Evolutionary conservation across 2,329 filamentous ascomycete species (phyloP).

Genomic region (Neocucurbitaria cava): DNA sequence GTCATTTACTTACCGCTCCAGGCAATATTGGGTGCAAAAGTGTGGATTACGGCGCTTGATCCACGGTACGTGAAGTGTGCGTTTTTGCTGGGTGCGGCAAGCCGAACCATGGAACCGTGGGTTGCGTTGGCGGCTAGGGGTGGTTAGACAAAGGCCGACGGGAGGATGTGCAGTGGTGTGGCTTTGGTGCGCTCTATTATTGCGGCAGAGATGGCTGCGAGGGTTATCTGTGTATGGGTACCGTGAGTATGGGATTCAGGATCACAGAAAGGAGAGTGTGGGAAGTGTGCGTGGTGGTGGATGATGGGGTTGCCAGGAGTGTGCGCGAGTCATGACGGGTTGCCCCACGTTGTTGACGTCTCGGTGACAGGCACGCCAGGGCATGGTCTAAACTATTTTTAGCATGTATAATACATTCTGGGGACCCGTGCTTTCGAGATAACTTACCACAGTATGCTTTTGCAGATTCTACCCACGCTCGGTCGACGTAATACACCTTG

Average conservation of each 20-base stretch:
- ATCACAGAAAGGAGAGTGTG: background rate
- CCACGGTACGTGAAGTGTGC: slow-evolving; percentile 26
- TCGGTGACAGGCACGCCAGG: too few species aligned
- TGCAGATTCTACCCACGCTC: too few species aligned
- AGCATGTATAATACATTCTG: too few species aligned
- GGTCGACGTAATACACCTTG: too few species aligned
- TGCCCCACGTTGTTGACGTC: too few species aligned
- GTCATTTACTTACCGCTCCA: slow-evolving; percentile 13
- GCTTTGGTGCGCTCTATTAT: background rate
- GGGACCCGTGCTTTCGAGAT: too few species aligned
- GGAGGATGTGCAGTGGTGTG: background rate
- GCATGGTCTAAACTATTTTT: too few species aligned
- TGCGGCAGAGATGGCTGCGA: background rate
- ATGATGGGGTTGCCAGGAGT: background rate
- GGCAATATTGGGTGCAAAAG: slow-evolving; percentile 18
- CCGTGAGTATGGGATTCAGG: background rate
- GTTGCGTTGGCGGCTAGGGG: too few species aligned
- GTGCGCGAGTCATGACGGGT: background rate
- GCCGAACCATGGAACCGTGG: background rate
- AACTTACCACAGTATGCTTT: too few species aligned
- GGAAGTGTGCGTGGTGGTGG: background rate
- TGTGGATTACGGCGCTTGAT: slow-evolving; percentile 27
- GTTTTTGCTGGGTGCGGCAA: background rate
- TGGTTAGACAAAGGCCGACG: background rate
- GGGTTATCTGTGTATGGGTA: background rate